phyloP scores from a whole-genome alignment of 495 filamentous ascomycete species.

The Aspergillus homomorphus region DNA sequence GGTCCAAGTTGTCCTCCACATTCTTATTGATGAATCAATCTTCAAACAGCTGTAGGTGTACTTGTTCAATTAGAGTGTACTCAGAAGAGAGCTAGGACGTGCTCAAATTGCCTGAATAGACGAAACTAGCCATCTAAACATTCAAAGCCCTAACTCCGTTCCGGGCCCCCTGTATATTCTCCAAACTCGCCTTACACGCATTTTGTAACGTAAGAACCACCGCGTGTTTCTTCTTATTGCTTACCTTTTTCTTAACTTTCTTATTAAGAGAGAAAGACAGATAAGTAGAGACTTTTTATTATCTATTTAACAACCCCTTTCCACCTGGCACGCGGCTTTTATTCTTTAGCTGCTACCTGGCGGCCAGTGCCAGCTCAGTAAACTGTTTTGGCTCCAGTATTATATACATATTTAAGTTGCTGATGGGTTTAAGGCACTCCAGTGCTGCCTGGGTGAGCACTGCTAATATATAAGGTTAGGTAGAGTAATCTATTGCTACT shows the following conservation, averaged over 20 bases:
- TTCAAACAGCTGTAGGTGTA: too few relatives aligned
- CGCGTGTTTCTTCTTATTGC: conserved; percentile 32
- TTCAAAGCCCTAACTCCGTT: conserved; percentile 44
- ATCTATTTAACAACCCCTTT: conserved; percentile 39
- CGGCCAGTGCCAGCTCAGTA: conserved; percentile 25
- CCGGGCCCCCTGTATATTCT: conserved; percentile 25
- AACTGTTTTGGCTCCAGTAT: conserved; percentile 32
- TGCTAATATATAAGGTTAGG: conserved; percentile 27
- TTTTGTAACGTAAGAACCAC: conserved; percentile 32
- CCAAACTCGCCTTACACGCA: conserved; percentile 31
- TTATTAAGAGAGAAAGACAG: conserved; percentile 21
- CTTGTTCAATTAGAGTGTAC: too few relatives aligned
- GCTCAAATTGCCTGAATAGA: conserved; percentile 26
- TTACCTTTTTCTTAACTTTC: conserved; percentile 27
- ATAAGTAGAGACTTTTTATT: conserved; percentile 41
- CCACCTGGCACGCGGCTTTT: conserved; percentile 27
- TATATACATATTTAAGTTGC: conserved; percentile 43
- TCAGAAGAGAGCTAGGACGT: background rate
- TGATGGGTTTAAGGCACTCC: conserved; percentile 22
- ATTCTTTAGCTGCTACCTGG: conserved; percentile 30
- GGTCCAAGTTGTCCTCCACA: too few relatives aligned
- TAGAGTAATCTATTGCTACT: conserved; percentile 17
- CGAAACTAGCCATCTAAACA: conserved; percentile 43
- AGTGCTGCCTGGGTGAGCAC: conserved; percentile 23
- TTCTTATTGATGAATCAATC: too few relatives aligned